Base-by-base conservation (phyloP, 176 grass and related monocot genomes). In the Microstegium vimineum region DNA sequence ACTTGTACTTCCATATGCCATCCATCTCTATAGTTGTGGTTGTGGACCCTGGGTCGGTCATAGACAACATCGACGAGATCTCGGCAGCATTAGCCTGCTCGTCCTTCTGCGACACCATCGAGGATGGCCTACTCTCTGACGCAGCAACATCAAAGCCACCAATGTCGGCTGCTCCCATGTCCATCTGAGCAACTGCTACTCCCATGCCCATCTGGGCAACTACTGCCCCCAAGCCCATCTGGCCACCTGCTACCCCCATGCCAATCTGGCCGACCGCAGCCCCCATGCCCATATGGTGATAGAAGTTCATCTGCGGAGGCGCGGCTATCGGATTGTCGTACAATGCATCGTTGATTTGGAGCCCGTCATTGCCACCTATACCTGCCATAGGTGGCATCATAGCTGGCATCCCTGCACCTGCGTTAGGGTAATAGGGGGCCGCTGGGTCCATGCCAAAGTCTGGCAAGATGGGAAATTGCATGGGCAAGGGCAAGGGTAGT, bases 61-160 rank as follows among this genome's bases (percentile, higher is more conserved):
- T 2, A 0, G 73, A 68, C 33, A 68, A 2, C 18, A 36, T 66
- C 1, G 34, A 37, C 0, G 62, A 64, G 13, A 63, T 30, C 26
- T 63, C 61, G 8, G 13, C 2, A 2, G 28, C 27, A 31, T 63
- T 63, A 31, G 28, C 15, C 1, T 64, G 13, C 5, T 32, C 27
- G 0, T 60, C 73, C 17, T 22, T 81, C 60, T 81, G 70, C 0
- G 75, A 86, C 9, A 81, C 84, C 77, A 87, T 82, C 2, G 79
- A 88, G 11, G 84, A 40, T 2, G 42, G 56, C 56, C 30, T 32
- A 20, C 76, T 80, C 49, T 40, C 69, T 0, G 6, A 8, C 0
- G 8, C 31, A 1, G 9, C 25, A 51, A 80, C 18, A 15, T 69
- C 51, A 5, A 26, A 60, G 23, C 45, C 28, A 0, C 28, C 17